phyloP scores from a whole-genome alignment of 1,284 basidiomycete species.

The Ustilago nuda region DNA sequence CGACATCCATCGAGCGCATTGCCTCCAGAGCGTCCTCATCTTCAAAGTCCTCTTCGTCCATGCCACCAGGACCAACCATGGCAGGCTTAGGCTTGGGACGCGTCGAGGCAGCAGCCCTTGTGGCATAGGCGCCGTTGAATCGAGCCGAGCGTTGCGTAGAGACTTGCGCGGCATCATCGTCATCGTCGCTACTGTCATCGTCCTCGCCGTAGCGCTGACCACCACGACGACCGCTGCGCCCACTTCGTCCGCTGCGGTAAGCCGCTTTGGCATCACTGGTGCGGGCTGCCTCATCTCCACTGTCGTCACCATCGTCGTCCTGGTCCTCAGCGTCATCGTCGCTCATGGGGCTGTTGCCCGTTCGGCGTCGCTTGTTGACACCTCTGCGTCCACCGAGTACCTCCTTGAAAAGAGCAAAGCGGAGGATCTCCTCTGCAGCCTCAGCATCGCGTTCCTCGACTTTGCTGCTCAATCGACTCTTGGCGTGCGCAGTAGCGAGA shows the following conservation, averaged over 20 bases:
- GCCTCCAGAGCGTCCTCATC: constrained; percentile 51
- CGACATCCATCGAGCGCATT: constrained; percentile 58
- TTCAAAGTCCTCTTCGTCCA: constrained; percentile 45
- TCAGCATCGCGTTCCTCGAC: constrained; percentile 89
- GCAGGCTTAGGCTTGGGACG: constrained; percentile 20
- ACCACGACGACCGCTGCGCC: constrained; percentile 33
- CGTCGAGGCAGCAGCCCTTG: constrained; percentile 47
- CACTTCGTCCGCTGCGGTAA: constrained; percentile 61
- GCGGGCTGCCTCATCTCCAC: constrained; percentile 72
- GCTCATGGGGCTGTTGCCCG: constrained; percentile 52
- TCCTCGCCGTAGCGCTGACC: constrained; percentile 49
- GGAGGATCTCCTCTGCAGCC: constrained; percentile 92
- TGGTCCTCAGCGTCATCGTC: constrained; percentile 46
- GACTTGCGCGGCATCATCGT: constrained; percentile 43
- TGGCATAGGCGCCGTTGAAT: constrained; percentile 57
- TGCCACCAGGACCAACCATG: constrained; percentile 43
- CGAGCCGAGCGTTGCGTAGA: constrained; percentile 37
- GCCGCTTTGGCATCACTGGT: constrained; percentile 72
- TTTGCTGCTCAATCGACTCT: constrained; percentile 86
- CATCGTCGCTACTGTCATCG: constrained; percentile 41
- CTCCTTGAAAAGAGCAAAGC: constrained; percentile 98
- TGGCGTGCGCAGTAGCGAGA: constrained; percentile 96
- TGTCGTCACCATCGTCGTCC: constrained; percentile 53
- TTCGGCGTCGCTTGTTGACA: constrained; percentile 72
- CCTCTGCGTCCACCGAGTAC: constrained; percentile 78